phyloP scores from a whole-genome alignment of 768 basidiomycete genomes.

The Psilocybe cyanescens region DNA sequence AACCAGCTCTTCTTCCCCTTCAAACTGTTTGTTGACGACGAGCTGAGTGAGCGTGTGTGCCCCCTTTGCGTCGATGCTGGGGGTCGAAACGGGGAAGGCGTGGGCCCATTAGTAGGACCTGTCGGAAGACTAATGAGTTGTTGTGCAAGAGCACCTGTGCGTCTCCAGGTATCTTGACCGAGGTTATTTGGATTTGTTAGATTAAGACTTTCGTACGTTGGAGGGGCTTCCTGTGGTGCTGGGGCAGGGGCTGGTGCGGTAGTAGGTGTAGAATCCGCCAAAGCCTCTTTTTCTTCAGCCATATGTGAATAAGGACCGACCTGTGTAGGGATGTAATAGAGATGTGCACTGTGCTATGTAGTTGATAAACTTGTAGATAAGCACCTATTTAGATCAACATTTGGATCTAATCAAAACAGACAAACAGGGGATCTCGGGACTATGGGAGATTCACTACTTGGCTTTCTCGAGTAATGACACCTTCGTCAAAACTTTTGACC shows the following conservation, averaged over 20 bases:
- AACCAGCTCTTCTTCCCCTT: conserved; percentile 37
- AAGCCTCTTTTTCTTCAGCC: conserved; percentile 10
- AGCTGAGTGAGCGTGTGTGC: conserved; percentile 20
- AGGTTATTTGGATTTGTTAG: conserved; percentile 1
- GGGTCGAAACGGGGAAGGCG: conserved; percentile 3
- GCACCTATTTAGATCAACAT: not conserved
- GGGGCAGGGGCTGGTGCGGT: not conserved
- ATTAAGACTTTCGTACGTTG: conserved; percentile 32
- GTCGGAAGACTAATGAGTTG: conserved; percentile 11
- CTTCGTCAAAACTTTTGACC: too few species aligned
- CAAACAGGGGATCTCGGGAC: not conserved
- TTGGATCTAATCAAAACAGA: not conserved
- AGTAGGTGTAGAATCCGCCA: conserved; percentile 1
- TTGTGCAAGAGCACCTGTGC: conserved; percentile 5
- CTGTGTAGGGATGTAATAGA: not conserved
- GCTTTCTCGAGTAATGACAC: not conserved
- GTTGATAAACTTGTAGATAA: not conserved
- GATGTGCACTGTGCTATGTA: not conserved
- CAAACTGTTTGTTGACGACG: conserved; percentile 20
- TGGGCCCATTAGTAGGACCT: not conserved
- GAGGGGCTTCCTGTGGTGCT: conserved; percentile 28
- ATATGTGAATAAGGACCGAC: not conserved
- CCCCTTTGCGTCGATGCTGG: conserved; percentile 2
- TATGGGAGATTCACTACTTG: not conserved
- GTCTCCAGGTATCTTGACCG: conserved; percentile 13